Evolutionary conservation across 2,329 filamentous ascomycete genomes (phyloP), one percentile per base, ranked within the genome.

Genomic region (Verticillium longisporum): DNA sequence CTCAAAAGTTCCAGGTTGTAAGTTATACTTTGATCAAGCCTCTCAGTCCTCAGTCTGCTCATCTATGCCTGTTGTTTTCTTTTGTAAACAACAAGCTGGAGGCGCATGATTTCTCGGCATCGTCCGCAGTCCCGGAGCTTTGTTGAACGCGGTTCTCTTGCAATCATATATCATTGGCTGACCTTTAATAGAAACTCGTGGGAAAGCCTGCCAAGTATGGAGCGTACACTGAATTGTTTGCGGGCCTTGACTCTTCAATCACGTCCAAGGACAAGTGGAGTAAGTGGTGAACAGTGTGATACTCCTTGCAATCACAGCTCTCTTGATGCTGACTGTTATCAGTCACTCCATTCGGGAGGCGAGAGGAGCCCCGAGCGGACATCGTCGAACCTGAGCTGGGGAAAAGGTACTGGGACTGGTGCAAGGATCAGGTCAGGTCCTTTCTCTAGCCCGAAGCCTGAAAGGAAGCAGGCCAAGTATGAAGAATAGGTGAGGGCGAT

Each of bases 201-300:
- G 55, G 55, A 34, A 31, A 31, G 14, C 55, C 55, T 11, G 55
- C 55, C 55, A 56, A 70, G 56, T 63, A 69, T 55, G 77, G 77
- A 10, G 77, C 74, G 1, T 79, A 78, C 63, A 78, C 77, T 0
- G 74, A 77, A 67, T 62, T 79, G 1, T 79, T 72, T 58, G 74
- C 75, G 32, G 77, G 73, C 2, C 65, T 77, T 32, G 73, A 73
- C 1, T 67, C 71, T 1, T 71, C 76, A 2, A 68, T 77, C 10
- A 73, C 66, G 4, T n/a, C 55, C 7, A 55, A 70, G 32, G 69
- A 73, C n/a, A 69, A 72, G n/a, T 56, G 55, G 55, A n/a, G 32
- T 34, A 56, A 10, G 18, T 53, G 3, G 9, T 36, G 2, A 6
- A 36, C 26, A 31, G 26, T 31, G 26, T 31, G 26, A 31, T 31